Evolutionary conservation across 768 basidiomycete genomes (phyloP), one percentile per base, ranked within the genome.

Genomic region (Hypholoma fasciculare): DNA sequence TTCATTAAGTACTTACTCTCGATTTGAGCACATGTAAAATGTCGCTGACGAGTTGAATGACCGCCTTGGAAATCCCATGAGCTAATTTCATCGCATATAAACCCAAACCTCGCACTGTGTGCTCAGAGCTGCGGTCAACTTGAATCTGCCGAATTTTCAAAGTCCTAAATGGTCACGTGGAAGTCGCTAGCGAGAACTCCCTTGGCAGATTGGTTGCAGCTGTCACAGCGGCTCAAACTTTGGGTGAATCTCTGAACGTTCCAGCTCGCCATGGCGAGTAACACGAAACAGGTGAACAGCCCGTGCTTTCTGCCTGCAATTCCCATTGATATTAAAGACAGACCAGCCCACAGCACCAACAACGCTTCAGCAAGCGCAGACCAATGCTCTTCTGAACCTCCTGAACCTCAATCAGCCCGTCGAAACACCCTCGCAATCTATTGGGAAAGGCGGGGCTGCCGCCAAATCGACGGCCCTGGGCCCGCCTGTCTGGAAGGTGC

Each of bases 401-500:
- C 86, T 99, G 63, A 96, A 93, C 71, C 84, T 98, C 64, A 94
- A 94, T 70, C 79, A 83, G 39, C 76, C 88, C 13, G 61, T 79
- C 7, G 82, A 87, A 50, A 38, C 76, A 26, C 51, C 75, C 39
- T 60, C 67, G 8, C 50, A 52, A 13, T 63, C 71, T 4, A 57
- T 75, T 14, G 81, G 80, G 59, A 68, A 76, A 16, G 63, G 70
- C 13, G 70, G 30, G 30, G 2, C 81, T 9, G 70, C 77, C n/a
- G 69, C 77, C 58, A 88, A 86, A 63, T 71, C 78, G 2, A 75
- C 81, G 7, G 72, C 81, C 26, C 79, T 81, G 12, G 85, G 83
- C 0, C 92, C 94, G 30, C 86, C 94, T 5, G 87, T 97, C 4
- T 99, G 97, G 96, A 99, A 99, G 73, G 88, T 98, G 13, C 77